Evolutionary conservation across 1,284 basidiomycete species (phyloP).

Genomic region (Taiwanofungus camphoratus): DNA sequence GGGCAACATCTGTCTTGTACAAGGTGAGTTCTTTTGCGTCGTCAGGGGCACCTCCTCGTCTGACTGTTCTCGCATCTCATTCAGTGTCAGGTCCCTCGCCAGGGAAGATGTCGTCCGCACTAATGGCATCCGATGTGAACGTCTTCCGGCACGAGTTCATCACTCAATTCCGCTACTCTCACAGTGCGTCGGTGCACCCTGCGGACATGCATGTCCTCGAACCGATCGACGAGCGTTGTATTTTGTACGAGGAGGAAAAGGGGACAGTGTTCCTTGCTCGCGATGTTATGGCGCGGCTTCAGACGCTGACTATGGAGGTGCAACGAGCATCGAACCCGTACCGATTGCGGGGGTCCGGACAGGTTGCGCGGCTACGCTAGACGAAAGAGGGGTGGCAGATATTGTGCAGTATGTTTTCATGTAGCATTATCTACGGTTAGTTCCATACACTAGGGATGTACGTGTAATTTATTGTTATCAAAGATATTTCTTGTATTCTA

Average conservation of each 20-base stretch:
- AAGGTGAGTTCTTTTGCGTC: conserved; percentile 23
- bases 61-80: conserved; percentile 4
- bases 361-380: neutral
- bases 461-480: too few species aligned
- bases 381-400: neutral
- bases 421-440: neutral
- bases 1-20: conserved; percentile 32
- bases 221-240: conserved; percentile 40
- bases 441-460: too few species aligned
- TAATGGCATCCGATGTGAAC: conserved; percentile 28
- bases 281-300: conserved; percentile 48
- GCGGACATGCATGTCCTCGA: conserved; percentile 50
- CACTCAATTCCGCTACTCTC: conserved; percentile 36
- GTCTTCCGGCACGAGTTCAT: conserved; percentile 38
- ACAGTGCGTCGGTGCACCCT: conserved; percentile 31
- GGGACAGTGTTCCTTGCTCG: conserved; percentile 59
- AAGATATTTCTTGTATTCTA: too few species aligned
- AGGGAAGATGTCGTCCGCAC: conserved; percentile 25
- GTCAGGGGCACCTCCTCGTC: conserved; percentile 2
- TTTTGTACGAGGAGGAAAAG: conserved; percentile 56
- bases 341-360: neutral
- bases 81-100: conserved; percentile 17
- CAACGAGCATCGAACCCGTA: neutral
- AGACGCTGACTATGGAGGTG: conserved; percentile 24
- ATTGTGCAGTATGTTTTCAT: neutral